Conservation (phyloP, 331 rosid species). For the Quercus lobata region DNA sequence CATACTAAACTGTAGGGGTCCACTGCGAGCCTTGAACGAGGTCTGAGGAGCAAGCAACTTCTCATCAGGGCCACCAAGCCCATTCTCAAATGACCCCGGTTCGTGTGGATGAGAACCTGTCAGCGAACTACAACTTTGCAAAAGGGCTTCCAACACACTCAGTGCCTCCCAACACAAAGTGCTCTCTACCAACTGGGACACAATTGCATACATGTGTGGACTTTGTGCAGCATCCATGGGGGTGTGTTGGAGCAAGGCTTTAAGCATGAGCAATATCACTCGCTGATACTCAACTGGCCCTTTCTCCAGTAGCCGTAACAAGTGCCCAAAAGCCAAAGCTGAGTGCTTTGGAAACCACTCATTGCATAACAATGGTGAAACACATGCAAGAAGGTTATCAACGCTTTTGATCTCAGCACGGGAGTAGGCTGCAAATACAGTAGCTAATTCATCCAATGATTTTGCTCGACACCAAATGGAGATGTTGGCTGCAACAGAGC, state of each 20-base stretch:
- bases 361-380: constrained; percentile 80
- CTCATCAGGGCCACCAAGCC: constrained; percentile 65
- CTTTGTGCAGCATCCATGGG: constrained; percentile 99
- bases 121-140: constrained; percentile 92
- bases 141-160: constrained; percentile 93
- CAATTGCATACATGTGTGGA: constrained; percentile 94
- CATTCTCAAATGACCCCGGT: constrained; percentile 64
- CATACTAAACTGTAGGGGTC: constrained; percentile 74
- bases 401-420: constrained; percentile 80
- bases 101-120: constrained; percentile 81
- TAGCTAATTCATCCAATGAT: constrained; percentile 81
- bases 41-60: constrained; percentile 81
- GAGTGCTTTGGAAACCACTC: constrained; percentile 99
- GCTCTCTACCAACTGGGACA: constrained; percentile 98
- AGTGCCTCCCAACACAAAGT: constrained; percentile 97
- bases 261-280: constrained; percentile 87
- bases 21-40: constrained; percentile 96
- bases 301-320: constrained; percentile 78
- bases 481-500: constrained; percentile 84
- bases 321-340: constrained; percentile 89
- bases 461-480: constrained; percentile 92
- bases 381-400: constrained; percentile 77
- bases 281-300: constrained; percentile 98
- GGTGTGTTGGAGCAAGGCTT: constrained; percentile 96
- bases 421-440: constrained; percentile 79